Percentiles rank a stretch among this genome's conserved stretches.
phyloP scores from a whole-genome alignment of 2,329 filamentous ascomycete genomes.

The Xylariales sp. region DNA sequence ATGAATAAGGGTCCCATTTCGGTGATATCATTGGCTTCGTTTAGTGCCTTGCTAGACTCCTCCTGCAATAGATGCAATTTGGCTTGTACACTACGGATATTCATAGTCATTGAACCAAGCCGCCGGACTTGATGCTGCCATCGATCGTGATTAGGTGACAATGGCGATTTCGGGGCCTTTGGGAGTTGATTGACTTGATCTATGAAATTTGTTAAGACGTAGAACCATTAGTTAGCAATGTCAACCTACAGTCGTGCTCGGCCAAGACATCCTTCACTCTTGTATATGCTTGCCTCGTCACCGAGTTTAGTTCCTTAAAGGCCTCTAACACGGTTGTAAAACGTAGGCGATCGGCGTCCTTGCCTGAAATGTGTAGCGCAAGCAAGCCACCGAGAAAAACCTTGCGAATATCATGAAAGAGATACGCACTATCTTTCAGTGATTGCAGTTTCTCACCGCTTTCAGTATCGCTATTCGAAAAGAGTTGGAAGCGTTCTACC shows the following conservation, averaged over 20 bases:
- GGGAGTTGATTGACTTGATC: constrained; percentile 58
- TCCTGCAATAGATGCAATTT: constrained; percentile 93
- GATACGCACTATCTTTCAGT: constrained; percentile 83
- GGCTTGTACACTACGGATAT: constrained; percentile 90
- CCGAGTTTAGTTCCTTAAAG: constrained; percentile 72
- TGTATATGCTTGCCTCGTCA: constrained; percentile 71
- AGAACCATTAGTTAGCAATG: neutral
- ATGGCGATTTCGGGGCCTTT: constrained; percentile 66
- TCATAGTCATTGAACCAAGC: constrained; percentile 87
- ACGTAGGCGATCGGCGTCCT: constrained; percentile 78
- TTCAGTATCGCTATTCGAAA: constrained; percentile 75
- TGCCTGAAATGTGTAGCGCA: constrained; percentile 84
- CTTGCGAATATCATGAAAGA: constrained; percentile 83
- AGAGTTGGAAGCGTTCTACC: constrained; percentile 73
- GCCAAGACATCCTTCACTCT: constrained; percentile 76
- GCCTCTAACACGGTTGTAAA: constrained; percentile 84
- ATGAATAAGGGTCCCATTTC: constrained; percentile 83
- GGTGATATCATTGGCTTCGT: constrained; percentile 76
- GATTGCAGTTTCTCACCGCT: constrained; percentile 82
- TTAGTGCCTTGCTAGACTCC: constrained; percentile 83
- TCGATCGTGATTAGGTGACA: constrained; percentile 82
- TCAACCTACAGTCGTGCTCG: constrained; percentile 79
- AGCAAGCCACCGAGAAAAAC: constrained; percentile 90
- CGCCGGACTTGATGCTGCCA: constrained; percentile 89
- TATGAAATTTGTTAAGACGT: constrained; percentile 24